Evolutionary conservation across 306 rosid genomes (phyloP).

Genomic region (Mimosa pudica): DNA sequence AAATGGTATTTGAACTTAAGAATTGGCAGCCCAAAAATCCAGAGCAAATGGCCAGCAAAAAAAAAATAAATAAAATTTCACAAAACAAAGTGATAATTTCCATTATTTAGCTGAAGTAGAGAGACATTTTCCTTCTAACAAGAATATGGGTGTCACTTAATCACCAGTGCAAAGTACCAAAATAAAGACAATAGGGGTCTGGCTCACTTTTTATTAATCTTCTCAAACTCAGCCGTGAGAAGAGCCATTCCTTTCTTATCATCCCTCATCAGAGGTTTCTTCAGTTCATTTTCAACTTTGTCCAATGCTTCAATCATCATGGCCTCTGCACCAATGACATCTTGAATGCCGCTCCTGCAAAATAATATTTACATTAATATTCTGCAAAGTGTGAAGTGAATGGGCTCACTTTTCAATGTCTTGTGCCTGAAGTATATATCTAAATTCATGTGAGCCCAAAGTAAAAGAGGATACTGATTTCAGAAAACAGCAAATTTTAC

Average conservation of each 20-base stretch:
- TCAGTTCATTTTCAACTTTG: constrained; percentile 79
- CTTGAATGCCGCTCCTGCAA: constrained; percentile 77
- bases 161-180: constrained; percentile 6
- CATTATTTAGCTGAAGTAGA: background rate
- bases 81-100: constrained; percentile 3
- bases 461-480: background rate
- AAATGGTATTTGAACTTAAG: constrained; percentile 4
- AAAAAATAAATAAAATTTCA: constrained; percentile 15
- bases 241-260: constrained; percentile 90
- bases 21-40: constrained; percentile 2
- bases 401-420: background rate
- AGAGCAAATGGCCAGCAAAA: background rate
- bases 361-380: constrained; percentile 2
- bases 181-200: constrained; percentile 12
- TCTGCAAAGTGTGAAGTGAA: background rate
- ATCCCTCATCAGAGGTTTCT: constrained; percentile 83
- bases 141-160: background rate
- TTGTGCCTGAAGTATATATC: background rate
- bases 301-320: constrained; percentile 89
- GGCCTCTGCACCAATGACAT: constrained; percentile 85
- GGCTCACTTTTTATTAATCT: constrained; percentile 75
- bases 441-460: background rate
- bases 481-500: background rate
- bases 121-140: constrained; percentile 10
- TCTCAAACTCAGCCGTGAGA: constrained; percentile 84